These are phyloP conservation scores for Delonix regia DNA, from an alignment of 306 rosid genomes.

Conservation along the genomic window DNA sequence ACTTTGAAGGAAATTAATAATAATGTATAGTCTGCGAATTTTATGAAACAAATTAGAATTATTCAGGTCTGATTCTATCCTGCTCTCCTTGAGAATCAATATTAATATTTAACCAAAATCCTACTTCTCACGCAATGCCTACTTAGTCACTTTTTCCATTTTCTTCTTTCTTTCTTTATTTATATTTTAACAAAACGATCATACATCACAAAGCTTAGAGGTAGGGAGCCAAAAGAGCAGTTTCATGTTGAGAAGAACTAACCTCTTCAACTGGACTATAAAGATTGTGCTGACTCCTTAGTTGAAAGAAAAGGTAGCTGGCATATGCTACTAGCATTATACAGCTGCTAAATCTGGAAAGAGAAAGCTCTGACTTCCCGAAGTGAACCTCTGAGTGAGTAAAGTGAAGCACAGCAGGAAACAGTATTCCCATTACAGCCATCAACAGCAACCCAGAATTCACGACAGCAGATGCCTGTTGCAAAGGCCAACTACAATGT, in stretches of 20 bases:
- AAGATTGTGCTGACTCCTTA: constrained; percentile 61
- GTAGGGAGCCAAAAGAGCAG: not conserved
- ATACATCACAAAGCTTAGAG: constrained; percentile 17
- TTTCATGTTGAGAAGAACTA: constrained; percentile 28
- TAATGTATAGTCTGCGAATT: constrained; percentile 1
- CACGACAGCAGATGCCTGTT: constrained; percentile 82
- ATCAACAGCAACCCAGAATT: constrained; percentile 87
- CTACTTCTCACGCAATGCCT: not conserved
- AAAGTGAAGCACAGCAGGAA: constrained; percentile 93
- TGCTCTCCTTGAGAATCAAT: constrained; percentile 1
- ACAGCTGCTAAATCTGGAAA: constrained; percentile 92
- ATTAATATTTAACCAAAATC: constrained; percentile 2
- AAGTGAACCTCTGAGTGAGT: constrained; percentile 81
- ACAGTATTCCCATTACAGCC: constrained; percentile 92
- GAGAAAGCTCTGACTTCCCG: constrained; percentile 77
- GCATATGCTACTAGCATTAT: constrained; percentile 85
- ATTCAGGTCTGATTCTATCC: not conserved
- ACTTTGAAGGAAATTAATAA: not conserved
- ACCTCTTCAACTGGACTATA: constrained; percentile 64
- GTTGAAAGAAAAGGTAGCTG: constrained; percentile 86
- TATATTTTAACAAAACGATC: not conserved
- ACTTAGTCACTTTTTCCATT: not conserved
- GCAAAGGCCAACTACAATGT: constrained; percentile 42
- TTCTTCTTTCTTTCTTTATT: not conserved
- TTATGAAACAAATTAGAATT: constrained; percentile 29